These are phyloP conservation scores for Rhipidocladum racemiflorum DNA, from an alignment of 176 grass and related monocot genomes.

Conservation along the genomic window DNA sequence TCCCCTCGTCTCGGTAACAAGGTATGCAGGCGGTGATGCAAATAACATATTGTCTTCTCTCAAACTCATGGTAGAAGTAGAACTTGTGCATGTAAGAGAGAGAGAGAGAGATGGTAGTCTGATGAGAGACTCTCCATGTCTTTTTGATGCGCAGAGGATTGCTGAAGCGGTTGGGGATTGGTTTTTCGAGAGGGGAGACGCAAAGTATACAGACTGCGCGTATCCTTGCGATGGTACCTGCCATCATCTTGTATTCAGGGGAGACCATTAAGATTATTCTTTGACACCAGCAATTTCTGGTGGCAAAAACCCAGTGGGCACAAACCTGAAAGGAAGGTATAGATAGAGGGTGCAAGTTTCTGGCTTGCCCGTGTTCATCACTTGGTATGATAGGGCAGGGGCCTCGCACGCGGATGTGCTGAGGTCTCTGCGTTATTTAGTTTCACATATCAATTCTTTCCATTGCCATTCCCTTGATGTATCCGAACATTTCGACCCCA, in stretches of 20 bases:
- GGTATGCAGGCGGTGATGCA: constrained; percentile 31
- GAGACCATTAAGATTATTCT: constrained; percentile 34
- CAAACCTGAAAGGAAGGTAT: constrained; percentile 31
- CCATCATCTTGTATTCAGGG: constrained; percentile 73
- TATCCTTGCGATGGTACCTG: constrained; percentile 91
- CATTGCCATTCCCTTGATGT: constrained; percentile 8
- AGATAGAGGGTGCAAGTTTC: constrained; percentile 56
- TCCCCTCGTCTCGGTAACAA: constrained; percentile 80
- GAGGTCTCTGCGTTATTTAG: constrained; percentile 27
- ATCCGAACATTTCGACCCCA: constrained; percentile 11
- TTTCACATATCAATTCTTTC: constrained; percentile 21
- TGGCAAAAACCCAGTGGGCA: background rate
- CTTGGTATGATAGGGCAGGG: constrained; percentile 33
- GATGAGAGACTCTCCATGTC: background rate
- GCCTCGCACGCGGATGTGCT: background rate
- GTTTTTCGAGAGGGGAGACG: constrained; percentile 56
- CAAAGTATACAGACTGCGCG: constrained; percentile 70
- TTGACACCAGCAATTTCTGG: background rate
- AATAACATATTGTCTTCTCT: background rate
- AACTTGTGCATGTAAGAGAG: background rate
- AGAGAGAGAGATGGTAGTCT: background rate
- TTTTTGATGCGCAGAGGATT: constrained; percentile 52
- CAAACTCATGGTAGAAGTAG: background rate
- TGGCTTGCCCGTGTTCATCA: constrained; percentile 35
- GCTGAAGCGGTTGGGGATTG: constrained; percentile 82